Evolutionary conservation across 78 protist species (phyloP).

Genomic region (Monosiga brevicollis): DNA sequence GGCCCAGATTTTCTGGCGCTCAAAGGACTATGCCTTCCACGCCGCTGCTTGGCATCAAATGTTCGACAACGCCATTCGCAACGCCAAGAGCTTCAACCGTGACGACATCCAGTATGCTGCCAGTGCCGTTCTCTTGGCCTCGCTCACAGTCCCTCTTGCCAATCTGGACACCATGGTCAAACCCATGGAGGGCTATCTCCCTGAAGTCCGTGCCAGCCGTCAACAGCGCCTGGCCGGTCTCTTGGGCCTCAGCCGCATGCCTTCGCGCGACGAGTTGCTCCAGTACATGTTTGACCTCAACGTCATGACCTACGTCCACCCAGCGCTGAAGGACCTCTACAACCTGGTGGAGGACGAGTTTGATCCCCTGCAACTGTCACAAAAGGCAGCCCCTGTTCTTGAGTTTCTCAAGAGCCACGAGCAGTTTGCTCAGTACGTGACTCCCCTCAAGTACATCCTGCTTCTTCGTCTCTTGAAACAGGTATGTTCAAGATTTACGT

Average conservation of each 20-base stretch:
- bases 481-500: background rate
- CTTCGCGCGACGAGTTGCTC: slow-evolving; percentile 4
- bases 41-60: slow-evolving; percentile 19
- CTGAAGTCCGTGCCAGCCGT: background rate
- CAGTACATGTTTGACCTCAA: background rate
- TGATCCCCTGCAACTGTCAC: slow-evolving; percentile 5
- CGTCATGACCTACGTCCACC: background rate
- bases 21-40: slow-evolving; percentile 53
- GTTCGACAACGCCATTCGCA: background rate
- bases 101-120: slow-evolving; percentile 8
- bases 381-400: background rate
- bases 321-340: slow-evolving; percentile 9
- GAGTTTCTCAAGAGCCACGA: background rate
- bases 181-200: background rate
- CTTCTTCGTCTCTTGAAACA: slow-evolving; percentile 18
- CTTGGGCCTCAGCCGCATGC: background rate
- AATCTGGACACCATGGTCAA: background rate
- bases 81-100: slow-evolving; percentile 6
- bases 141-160: background rate
- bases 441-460: slow-evolving; percentile 3
- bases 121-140: slow-evolving; percentile 7
- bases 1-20: slow-evolving; percentile 67
- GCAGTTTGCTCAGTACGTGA: background rate
- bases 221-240: background rate
- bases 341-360: slow-evolving; percentile 12